Evolutionary conservation across 2,329 filamentous ascomycete species (phyloP), one percentile per base, ranked within the genome.

Genomic region (Penicillium italicum): DNA sequence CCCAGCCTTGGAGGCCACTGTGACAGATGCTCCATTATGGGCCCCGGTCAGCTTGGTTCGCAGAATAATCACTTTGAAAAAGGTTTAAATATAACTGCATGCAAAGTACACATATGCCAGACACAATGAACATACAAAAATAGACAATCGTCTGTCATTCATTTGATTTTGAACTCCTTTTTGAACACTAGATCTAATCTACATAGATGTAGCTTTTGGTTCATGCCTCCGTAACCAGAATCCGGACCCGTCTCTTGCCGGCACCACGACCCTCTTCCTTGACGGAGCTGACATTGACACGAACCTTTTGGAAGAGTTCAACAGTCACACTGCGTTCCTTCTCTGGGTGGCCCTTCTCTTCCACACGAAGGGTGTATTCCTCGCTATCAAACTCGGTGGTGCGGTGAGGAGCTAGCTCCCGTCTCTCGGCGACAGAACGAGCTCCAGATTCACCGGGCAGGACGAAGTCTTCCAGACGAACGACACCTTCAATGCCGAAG

Each of bases 401-500:
- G 1, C 91, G 90, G 72, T 70, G 65, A 42, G 69, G 60, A 18
- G 67, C 68, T 46, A 72, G 59, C 50, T 71, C 69, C 34, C 66
- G 69, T 57, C 70, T 62, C 53, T 73, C 70, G 14, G 67, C 63
- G 10, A 68, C 65, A 34, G 68, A 66, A 22, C 66, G 65, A 8
- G 68, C 62, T 24, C 68, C 63, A 24, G 66, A 65, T 49, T 76
- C 74, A 12, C 89, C 90, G 0, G 85, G 82, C 16, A 88, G 84
- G 4, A 86, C 87, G 56, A 97, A 80, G 75, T 97, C 94, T 56
- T 91, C 81, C 64, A 97, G 77, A 11, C 93, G 83, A 61, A 99
- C 94, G 59, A 97, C 77, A 38, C 91, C 89, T 78, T 99, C 94
- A 66, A 99, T 95, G 38, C 94, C 94, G 73, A 99, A 99, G 16